Conservation (phyloP, 78 protist genomes). For the Dictyostelium purpureum region DNA sequence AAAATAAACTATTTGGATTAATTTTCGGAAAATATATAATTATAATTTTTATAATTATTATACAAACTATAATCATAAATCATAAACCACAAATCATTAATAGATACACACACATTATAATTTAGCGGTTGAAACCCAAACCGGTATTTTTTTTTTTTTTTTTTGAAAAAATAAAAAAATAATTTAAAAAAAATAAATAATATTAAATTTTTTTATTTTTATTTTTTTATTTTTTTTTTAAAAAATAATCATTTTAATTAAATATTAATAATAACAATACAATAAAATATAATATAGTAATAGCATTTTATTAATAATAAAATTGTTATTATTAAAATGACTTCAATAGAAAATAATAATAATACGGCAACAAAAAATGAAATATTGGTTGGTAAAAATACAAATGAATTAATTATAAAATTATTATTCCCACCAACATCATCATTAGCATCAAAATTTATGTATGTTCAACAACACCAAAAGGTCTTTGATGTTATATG, state of each 20-base stretch:
- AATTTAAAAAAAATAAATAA: too few relatives aligned
- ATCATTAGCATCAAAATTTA: slow-evolving; percentile 21
- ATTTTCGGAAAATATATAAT: too few relatives aligned
- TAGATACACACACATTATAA: too few relatives aligned
- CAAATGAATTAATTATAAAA: slow-evolving; percentile 45
- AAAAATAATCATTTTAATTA: not conserved
- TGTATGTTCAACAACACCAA: slow-evolving; percentile 15
- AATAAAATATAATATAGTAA: not conserved
- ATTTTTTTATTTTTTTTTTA: too few relatives aligned
- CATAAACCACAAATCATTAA: too few relatives aligned
- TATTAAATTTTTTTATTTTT: not conserved
- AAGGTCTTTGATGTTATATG: slow-evolving; percentile 26
- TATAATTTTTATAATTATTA: too few relatives aligned
- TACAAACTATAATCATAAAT: too few relatives aligned
- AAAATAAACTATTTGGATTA: too few relatives aligned
- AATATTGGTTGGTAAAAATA: not conserved
- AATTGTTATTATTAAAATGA: not conserved
- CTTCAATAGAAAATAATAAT: not conserved
- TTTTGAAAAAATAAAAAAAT: too few relatives aligned
- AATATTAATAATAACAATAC: not conserved
- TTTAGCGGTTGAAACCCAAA: too few relatives aligned
- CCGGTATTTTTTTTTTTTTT: too few relatives aligned
- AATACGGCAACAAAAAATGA: not conserved
- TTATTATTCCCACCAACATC: slow-evolving; percentile 66
- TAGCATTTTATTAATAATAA: not conserved